Base-by-base conservation (phyloP, 1,284 basidiomycete genomes). In the Veloboletus limbatus region DNA sequence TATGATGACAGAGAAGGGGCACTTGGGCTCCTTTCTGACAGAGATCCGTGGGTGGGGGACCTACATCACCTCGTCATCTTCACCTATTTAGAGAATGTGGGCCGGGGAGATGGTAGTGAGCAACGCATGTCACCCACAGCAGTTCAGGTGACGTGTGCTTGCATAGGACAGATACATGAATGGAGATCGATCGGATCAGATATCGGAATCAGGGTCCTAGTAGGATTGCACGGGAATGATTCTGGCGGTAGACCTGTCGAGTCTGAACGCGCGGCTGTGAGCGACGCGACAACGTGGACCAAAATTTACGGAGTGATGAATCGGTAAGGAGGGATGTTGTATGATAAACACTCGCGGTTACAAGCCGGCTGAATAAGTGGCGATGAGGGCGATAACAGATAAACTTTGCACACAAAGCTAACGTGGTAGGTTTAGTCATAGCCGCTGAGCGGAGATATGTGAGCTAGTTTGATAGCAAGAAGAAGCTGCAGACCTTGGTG, bases 101-200 rank as follows among this genome's bases (percentile, higher is more conserved):
- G 20, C 34, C 36, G 13, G 22, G 26, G 24, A 40, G 42, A 42
- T n/a, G n/a, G 42, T 25, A 9, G 54, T 54, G 20, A 20, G 31
- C 14, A 32, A 37, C 13, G 11, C 30, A 21, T 28, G 33, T 32
- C 25, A 24, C 40, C 16, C 41, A 41, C 46, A 37, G 25, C 33
- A 18, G 43, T 16, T n/a, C 34, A 24, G 25, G 25, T 57, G 45
- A 48, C 47, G 40, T 54, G 48, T 44, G 22, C 18, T 33, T 17
- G 43, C 17, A 45, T 36, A 41, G 18, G 43, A 45, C 30, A 25
- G 51, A 55, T 54, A 36, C 27, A 21, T 24, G 3, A 17, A n/a
- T 30, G 17, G 47, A 43, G 49, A 55, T 62, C 54, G 40, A 60
- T 62, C 54, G 31, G 40, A 57, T 55, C 54, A 48, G 47, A 49